Evolutionary conservation across 1,284 basidiomycete genomes (phyloP), one percentile per base, ranked within the genome.

Genomic region (Agaricales sp.): DNA sequence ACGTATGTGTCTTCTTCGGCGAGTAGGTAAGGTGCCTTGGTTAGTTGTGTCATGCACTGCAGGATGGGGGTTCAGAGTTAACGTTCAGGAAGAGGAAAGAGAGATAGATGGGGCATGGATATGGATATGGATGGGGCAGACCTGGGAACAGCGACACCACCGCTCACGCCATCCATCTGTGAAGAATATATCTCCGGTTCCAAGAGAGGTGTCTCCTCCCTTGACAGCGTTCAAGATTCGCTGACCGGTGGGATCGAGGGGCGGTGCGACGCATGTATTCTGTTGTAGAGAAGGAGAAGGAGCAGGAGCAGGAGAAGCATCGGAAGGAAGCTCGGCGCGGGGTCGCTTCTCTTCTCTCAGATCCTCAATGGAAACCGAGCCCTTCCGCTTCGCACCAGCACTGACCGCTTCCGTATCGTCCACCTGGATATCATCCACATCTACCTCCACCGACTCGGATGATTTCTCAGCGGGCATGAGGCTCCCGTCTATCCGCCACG

Each of bases 1-100:
- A 87, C 82, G 54, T 87, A 89, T 0, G 81, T 87, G 43, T 87
- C 85, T 56, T 89, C 87, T 59, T 84, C 82, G 52, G 82, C 73
- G n/a, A 86, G 62, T 20, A 89, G 68, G 61, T 72, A 88, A 14
- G 74, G 68, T 54, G 74, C 64, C 8, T 61, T 60, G 20, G 20
- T 8, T 11, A 43, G 41, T 19, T 43, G 41, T 19, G 41, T 11
- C 8, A 11, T 21, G 18, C 41, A 43, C 41, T 43, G 41, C 55
- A 73, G 61, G 30, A 88, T 64, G 2, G 68, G 68, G 0, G 72
- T 66, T 4, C n/a, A 76, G 59, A 60, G 85, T 87, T 80, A 87
- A 43, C 22, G 47, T 46, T 43, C 51, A 41, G 38, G 46, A 46
- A 48, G 26, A 43, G 43, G 41, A 55, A 51, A 16, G 39, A 48